A percentile compares a stretch with the other conserved stretches of the same genome.
These are phyloP conservation scores for Plasmodium vinckei DNA, from an alignment of 169 alveolate genomes.

Conservation along the genomic window DNA sequence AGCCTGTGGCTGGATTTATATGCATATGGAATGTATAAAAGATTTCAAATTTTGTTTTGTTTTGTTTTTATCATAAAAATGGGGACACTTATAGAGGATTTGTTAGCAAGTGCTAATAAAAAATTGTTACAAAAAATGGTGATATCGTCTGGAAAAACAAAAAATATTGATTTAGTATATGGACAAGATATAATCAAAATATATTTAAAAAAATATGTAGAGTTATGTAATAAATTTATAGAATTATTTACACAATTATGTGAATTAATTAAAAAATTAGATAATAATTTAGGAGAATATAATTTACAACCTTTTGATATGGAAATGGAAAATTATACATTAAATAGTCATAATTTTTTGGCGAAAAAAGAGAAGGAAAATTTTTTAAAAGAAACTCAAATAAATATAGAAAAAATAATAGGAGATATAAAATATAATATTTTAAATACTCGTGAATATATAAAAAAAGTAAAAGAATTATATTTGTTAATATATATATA, in stretches of 20 bases:
- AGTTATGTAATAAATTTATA: constrained; percentile 38
- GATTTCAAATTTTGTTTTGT: no score
- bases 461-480: constrained; percentile 19
- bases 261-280: constrained; percentile 11
- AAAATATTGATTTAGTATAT: constrained; percentile 13
- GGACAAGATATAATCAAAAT: constrained; percentile 6
- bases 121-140: not conserved
- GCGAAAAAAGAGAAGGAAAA: constrained; percentile 43
- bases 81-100: not conserved
- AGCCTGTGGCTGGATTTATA: no score
- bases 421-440: constrained; percentile 3
- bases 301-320: not conserved
- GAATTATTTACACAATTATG: constrained; percentile 23
- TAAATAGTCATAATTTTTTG: constrained; percentile 19
- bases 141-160: not conserved
- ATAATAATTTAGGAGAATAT: not conserved
- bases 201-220: constrained; percentile 32
- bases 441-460: constrained; percentile 12
- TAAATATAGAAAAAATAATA: constrained; percentile 23
- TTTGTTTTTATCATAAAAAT: not conserved
- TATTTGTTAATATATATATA: constrained; percentile 37
- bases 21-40: no score
- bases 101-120: constrained; percentile 2
- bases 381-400: constrained; percentile 17
- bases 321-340: not conserved